These are phyloP conservation scores for Aspergillus ibericus DNA, from an alignment of 2,329 filamentous ascomycete species.

Conservation along the genomic window DNA sequence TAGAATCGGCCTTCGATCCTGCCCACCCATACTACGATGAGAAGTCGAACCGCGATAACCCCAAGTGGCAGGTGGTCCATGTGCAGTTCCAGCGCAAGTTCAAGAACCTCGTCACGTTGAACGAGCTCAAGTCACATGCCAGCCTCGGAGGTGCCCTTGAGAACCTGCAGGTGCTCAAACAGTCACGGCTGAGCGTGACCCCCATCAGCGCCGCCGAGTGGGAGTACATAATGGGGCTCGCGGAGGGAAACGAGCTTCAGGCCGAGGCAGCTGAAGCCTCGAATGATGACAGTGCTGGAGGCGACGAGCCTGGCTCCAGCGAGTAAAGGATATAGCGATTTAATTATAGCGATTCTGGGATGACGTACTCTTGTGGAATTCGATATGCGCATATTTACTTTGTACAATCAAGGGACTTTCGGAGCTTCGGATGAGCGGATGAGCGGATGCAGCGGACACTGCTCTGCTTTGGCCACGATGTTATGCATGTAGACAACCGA, in stretches of 20 bases:
- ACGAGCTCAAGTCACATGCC: conserved; percentile 67
- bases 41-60: conserved; percentile 66
- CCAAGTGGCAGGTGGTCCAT: conserved; percentile 86
- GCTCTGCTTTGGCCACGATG: not conserved
- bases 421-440: not conserved
- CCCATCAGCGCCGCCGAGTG: conserved; percentile 49
- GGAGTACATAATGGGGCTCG: conserved; percentile 49
- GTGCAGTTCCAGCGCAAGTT: conserved; percentile 88
- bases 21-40: conserved; percentile 80
- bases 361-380: conserved; percentile 4
- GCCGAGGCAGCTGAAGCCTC: conserved; percentile 5
- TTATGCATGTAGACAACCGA: not conserved
- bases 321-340: conserved; percentile 11
- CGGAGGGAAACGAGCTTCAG: conserved; percentile 30
- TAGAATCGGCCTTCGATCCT: conserved; percentile 69
- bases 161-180: conserved; percentile 79
- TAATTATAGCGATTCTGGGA: conserved; percentile 4
- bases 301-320: conserved; percentile 13
- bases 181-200: conserved; percentile 76
- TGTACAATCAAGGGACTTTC: conserved; percentile 20
- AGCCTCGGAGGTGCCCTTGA: conserved; percentile 59
- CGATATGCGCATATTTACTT: conserved; percentile 11
- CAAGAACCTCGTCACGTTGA: conserved; percentile 65
- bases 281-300: conserved; percentile 8
- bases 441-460: not conserved